phyloP scores from a whole-genome alignment of 495 filamentous ascomycete species.

The Oidiodendron maius region DNA sequence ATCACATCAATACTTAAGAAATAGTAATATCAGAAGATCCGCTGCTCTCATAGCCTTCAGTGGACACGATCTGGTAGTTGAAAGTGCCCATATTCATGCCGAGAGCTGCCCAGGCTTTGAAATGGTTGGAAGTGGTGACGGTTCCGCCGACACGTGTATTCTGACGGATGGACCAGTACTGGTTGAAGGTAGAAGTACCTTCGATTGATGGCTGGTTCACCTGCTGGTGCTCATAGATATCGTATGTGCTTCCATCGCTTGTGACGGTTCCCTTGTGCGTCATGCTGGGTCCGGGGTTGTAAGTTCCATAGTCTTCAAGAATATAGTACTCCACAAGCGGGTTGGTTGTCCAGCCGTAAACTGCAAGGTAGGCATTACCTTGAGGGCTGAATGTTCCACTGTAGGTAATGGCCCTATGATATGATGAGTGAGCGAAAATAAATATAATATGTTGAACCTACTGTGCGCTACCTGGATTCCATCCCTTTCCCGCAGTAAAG shows the following conservation, averaged over 20 bases:
- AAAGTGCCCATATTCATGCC: conserved; percentile 35
- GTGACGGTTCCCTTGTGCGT: conserved; percentile 47
- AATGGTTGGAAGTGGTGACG: conserved; percentile 24
- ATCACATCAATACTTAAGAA: too few species aligned
- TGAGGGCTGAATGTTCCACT: conserved; percentile 41
- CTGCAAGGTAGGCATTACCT: conserved; percentile 45
- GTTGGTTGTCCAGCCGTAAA: conserved; percentile 55
- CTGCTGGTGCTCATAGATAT: conserved; percentile 54
- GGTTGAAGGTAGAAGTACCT: too few species aligned
- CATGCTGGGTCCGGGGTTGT: conserved; percentile 46
- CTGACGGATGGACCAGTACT: conserved; percentile 50
- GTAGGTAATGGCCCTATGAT: conserved; percentile 29
- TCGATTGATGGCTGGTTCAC: conserved; percentile 54
- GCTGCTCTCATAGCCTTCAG: conserved; percentile 43
- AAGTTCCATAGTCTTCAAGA: conserved; percentile 47
- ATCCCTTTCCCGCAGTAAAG: conserved; percentile 52
- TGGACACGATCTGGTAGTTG: conserved; percentile 55
- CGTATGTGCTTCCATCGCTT: conserved; percentile 57
- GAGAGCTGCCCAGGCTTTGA: conserved; percentile 28
- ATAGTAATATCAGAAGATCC: conserved; percentile 23
- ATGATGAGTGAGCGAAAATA: background rate
- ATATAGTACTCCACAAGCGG: conserved; percentile 60
- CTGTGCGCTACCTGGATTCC: conserved; percentile 12
- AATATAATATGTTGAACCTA: conserved; percentile 25
- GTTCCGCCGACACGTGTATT: conserved; percentile 36